Percentiles rank a stretch among this genome's conserved stretches.
phyloP scores from a whole-genome alignment of 192 early-diverging fungal genomes.

The Coemansia sp. region DNA sequence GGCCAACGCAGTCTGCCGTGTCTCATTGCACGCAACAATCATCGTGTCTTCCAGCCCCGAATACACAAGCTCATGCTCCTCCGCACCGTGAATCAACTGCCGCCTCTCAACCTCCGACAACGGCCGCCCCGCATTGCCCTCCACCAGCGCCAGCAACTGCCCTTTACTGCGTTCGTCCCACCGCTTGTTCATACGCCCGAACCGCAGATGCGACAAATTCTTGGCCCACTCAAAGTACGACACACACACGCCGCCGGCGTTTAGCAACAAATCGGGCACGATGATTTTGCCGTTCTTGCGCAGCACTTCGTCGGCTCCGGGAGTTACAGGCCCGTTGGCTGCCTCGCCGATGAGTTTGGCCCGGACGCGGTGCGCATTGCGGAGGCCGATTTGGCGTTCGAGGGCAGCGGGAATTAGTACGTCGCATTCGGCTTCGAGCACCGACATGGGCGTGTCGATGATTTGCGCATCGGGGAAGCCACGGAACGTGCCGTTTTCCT shows the following conservation, averaged over 20 bases:
- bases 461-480: constrained; percentile 65
- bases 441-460: constrained; percentile 53
- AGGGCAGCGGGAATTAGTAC: constrained; percentile 80
- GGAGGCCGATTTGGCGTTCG: constrained; percentile 74
- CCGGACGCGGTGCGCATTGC: constrained; percentile 70
- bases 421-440: constrained; percentile 79
- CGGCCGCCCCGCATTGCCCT: constrained; percentile 72
- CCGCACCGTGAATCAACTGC: constrained; percentile 75
- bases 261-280: constrained; percentile 74
- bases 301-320: constrained; percentile 68
- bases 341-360: constrained; percentile 82
- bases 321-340: constrained; percentile 79
- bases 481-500: constrained; percentile 65
- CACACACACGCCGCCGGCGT: constrained; percentile 82
- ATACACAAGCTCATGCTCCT: constrained; percentile 82
- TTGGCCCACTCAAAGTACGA: constrained; percentile 85
- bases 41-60: constrained; percentile 87
- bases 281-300: constrained; percentile 61
- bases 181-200: constrained; percentile 81
- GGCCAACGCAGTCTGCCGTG: constrained; percentile 64
- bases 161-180: constrained; percentile 78
- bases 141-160: constrained; percentile 68
- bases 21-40: constrained; percentile 75
- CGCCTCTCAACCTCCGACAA: constrained; percentile 73
- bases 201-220: constrained; percentile 80